Evolutionary conservation across 139 green algal species (phyloP), one percentile per base, ranked within the genome.

Genomic region (Chlorella vulgaris): DNA sequence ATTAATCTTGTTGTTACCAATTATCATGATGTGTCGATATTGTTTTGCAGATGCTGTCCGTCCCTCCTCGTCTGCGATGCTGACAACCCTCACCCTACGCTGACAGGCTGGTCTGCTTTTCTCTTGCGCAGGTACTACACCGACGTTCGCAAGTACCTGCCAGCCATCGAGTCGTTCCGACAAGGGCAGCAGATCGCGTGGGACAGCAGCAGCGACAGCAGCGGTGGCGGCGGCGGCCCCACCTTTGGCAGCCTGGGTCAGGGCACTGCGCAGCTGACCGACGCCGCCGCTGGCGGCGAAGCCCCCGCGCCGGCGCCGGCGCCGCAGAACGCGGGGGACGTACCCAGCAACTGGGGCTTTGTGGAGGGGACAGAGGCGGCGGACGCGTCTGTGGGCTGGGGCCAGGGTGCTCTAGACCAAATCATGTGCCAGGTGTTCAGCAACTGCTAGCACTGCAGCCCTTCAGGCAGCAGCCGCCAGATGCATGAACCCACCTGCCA

Each of bases 71-170:
- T n/a, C n/a, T n/a, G n/a, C n/a, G n/a, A n/a, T n/a, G n/a, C n/a
- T n/a, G n/a, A n/a, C n/a, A n/a, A n/a, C n/a, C n/a, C n/a, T n/a
- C n/a, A n/a, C n/a, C n/a, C n/a, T n/a, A n/a, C n/a, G n/a, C n/a
- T n/a, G n/a, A n/a, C n/a, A n/a, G n/a, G n/a, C n/a, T n/a, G n/a
- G n/a, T n/a, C n/a, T n/a, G n/a, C n/a, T n/a, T n/a, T n/a, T n/a
- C n/a, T n/a, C n/a, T n/a, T n/a, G 47, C 15, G 15, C 47, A 42
- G 69, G 7, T 76, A 42, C 18, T 76, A 76, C 69, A 76, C 69
- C 6, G 68, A 43, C 58, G 68, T 28, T 15, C 6, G 66, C 21
- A 7, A 33, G 38, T 53, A 53, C 35, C 18, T 65, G 5, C 18
- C 18, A 8, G 55, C 21, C 55, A 31, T 65, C 18, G 18, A 65